Evolutionary conservation across 2,329 filamentous ascomycete genomes (phyloP).

Genomic region (Aspergillaceae sp.): DNA sequence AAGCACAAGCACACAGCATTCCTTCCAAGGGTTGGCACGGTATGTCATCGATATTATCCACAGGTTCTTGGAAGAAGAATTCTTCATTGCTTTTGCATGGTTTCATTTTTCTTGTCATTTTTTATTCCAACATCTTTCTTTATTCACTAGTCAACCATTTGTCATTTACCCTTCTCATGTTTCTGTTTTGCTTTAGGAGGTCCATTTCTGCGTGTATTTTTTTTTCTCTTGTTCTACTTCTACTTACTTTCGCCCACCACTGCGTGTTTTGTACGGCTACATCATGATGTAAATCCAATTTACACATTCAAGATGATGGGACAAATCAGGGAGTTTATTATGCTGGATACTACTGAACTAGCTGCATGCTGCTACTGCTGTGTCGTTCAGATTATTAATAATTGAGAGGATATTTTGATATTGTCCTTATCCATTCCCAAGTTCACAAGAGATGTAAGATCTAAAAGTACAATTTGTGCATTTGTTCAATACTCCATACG

Average conservation of each 20-base stretch:
- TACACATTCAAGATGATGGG: slow-evolving; percentile 2
- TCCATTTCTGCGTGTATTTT: background rate
- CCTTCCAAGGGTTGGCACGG: background rate
- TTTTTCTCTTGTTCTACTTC: background rate
- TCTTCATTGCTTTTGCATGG: background rate
- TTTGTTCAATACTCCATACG: too few relatives aligned
- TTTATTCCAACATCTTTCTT: background rate
- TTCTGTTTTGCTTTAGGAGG: background rate
- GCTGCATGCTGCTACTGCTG: too few relatives aligned
- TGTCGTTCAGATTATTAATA: background rate
- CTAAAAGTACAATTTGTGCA: slow-evolving; percentile 17
- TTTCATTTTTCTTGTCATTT: slow-evolving; percentile 2
- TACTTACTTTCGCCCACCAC: background rate
- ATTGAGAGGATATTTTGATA: slow-evolving; percentile 8
- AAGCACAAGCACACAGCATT: slow-evolving; percentile 1
- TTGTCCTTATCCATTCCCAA: slow-evolving; percentile 8
- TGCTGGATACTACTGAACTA: too few relatives aligned
- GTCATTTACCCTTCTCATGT: background rate
- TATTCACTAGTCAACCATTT: background rate
- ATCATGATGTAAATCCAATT: slow-evolving; percentile 10
- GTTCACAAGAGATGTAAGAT: slow-evolving; percentile 3
- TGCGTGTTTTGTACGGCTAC: slow-evolving; percentile 8
- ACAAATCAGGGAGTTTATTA: too few relatives aligned
- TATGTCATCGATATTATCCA: background rate
- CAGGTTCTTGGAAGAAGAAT: background rate